Conservation (phyloP, 345 rosid genomes). For the Heritiera fomes region DNA sequence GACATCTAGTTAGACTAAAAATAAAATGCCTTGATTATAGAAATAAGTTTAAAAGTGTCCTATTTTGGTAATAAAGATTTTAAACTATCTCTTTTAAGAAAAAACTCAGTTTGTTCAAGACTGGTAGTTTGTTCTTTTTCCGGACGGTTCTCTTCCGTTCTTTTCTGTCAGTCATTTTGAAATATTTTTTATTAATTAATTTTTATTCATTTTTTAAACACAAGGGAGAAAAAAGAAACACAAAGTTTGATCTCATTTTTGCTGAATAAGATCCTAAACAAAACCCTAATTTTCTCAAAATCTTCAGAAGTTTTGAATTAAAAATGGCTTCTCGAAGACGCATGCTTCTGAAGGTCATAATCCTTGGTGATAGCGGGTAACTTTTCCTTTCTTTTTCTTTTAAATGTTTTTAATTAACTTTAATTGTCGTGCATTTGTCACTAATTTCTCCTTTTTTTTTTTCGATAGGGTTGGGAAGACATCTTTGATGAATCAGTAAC, state of each 20-base stretch:
- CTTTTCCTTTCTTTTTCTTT: not conserved
- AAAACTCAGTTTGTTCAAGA: not conserved
- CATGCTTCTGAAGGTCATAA: conserved; percentile 64
- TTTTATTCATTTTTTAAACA: no score
- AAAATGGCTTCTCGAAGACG: conserved; percentile 60
- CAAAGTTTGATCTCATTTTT: not conserved
- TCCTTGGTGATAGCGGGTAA: conserved; percentile 70
- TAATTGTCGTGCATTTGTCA: not conserved
- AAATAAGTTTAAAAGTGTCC: no score
- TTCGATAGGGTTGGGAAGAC: conserved; percentile 62
- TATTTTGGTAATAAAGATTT: no score
- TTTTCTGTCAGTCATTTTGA: not conserved
- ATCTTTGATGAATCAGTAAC: conserved; percentile 72
- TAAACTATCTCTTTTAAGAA: no score
- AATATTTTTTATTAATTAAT: no score
- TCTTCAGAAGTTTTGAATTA: not conserved
- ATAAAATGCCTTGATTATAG: no score
- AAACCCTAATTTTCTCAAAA: conserved; percentile 4
- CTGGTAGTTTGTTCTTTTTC: not conserved
- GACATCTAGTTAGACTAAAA: no score
- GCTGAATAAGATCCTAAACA: not conserved
- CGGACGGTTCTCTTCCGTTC: not conserved
- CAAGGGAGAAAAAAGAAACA: no score
- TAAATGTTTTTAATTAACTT: not conserved
- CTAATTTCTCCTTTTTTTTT: not conserved